A percentile compares a stretch with the other conserved stretches of the same genome.
These are phyloP conservation scores for Ascochyta lentis DNA, from an alignment of 2,329 filamentous ascomycete species.

Conservation along the genomic window DNA sequence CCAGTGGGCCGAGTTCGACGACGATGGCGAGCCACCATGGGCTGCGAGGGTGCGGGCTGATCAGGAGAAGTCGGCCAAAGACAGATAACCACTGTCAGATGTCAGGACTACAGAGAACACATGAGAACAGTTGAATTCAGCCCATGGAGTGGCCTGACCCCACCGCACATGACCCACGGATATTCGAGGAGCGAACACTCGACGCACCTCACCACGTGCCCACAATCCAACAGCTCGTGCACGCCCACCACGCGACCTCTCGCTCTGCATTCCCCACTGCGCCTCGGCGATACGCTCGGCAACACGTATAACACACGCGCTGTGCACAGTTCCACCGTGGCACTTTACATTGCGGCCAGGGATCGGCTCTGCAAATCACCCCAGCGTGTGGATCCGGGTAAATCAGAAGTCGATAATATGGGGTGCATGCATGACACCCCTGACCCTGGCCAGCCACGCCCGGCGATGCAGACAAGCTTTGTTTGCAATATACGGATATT, in stretches of 20 bases:
- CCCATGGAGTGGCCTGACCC: no score
- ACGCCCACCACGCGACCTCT: not conserved
- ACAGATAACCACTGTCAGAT: not conserved
- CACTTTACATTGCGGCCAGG: not conserved
- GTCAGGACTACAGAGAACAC: not conserved
- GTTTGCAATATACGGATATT: constrained; percentile 10
- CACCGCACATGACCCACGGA: not conserved
- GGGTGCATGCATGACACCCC: constrained; percentile 12
- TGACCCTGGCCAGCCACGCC: not conserved
- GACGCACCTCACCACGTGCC: not conserved
- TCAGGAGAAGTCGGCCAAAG: not conserved
- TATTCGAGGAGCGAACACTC: not conserved
- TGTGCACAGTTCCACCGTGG: not conserved
- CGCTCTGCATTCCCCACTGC: not conserved
- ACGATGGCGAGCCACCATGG: constrained; percentile 82
- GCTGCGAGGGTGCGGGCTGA: constrained; percentile 6
- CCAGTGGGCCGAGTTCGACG: constrained; percentile 51
- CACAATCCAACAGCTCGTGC: not conserved
- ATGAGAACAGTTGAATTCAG: not conserved
- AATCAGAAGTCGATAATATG: constrained; percentile 13
- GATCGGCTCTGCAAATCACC: constrained; percentile 2
- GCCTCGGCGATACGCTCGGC: constrained; percentile 5
- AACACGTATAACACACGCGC: not conserved
- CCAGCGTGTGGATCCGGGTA: constrained; percentile 13
- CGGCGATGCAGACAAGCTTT: constrained; percentile 8